Evolutionary conservation across 495 filamentous ascomycete species (phyloP).

Genomic region (Hypoxylon lenormandii): DNA sequence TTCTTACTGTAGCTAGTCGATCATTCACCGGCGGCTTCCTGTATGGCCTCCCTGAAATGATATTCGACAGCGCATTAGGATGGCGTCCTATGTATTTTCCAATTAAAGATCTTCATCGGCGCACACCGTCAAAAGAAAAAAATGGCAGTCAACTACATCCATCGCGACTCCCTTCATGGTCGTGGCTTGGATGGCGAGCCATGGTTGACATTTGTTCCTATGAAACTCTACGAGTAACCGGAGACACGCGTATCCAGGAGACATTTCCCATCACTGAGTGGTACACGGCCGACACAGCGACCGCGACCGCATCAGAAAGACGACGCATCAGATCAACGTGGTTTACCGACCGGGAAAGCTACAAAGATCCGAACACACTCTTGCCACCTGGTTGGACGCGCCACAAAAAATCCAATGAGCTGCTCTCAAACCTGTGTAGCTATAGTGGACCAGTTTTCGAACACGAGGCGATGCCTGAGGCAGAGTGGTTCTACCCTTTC

Average conservation of each 20-base stretch:
- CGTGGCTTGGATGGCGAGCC: slow-evolving; percentile 49
- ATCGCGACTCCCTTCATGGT: slow-evolving; percentile 45
- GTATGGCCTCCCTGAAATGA: slow-evolving; percentile 43
- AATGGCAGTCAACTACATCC: not conserved
- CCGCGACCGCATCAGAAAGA: not conserved
- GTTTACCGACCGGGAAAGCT: slow-evolving; percentile 24
- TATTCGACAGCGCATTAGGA: slow-evolving; percentile 37
- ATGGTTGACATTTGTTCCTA: not conserved
- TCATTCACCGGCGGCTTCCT: slow-evolving; percentile 41
- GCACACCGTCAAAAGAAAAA: not conserved
- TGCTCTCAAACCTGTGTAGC: not conserved
- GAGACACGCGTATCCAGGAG: slow-evolving; percentile 16
- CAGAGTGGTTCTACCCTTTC: slow-evolving; percentile 14
- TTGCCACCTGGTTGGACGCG: slow-evolving; percentile 41
- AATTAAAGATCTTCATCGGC: slow-evolving; percentile 14
- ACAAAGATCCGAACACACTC: slow-evolving; percentile 26
- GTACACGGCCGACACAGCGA: slow-evolving; percentile 25
- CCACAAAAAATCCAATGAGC: not conserved
- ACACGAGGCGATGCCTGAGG: not conserved
- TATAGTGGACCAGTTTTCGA: slow-evolving; percentile 6
- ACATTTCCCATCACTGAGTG: slow-evolving; percentile 44
- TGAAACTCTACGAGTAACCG: no score
- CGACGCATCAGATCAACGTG: slow-evolving; percentile 29
- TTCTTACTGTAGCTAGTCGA: slow-evolving; percentile 29
- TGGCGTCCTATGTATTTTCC: slow-evolving; percentile 11